Evolutionary conservation across 129 eudicot species (phyloP).

Genomic region (Flaveria bidentis): DNA sequence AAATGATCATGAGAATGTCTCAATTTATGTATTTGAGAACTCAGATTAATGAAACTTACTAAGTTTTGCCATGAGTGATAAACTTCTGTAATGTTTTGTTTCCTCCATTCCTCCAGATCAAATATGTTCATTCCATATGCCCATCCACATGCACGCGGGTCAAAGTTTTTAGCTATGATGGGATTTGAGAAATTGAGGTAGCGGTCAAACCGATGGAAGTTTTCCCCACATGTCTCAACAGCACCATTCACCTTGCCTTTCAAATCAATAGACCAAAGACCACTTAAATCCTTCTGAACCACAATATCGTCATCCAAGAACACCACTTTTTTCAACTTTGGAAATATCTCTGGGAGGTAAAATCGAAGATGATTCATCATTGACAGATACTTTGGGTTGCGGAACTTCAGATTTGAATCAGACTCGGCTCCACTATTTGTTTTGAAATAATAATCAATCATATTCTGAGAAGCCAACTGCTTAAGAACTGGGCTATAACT

Average conservation of each 20-base stretch:
- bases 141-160: constrained; percentile 63
- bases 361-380: constrained; percentile 86
- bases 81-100: constrained; percentile 76
- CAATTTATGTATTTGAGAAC: not conserved
- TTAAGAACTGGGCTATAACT: constrained; percentile 86
- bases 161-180: constrained; percentile 62
- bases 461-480: constrained; percentile 66
- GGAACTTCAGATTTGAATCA: constrained; percentile 66
- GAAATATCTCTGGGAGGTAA: constrained; percentile 81
- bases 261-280: constrained; percentile 69
- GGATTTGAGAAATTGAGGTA: constrained; percentile 86
- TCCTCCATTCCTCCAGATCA: constrained; percentile 76
- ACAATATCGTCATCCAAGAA: constrained; percentile 92
- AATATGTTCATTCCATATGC: constrained; percentile 55
- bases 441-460: constrained; percentile 77
- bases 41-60: constrained; percentile 40
- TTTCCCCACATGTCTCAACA: constrained; percentile 90
- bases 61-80: constrained; percentile 84
- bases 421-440: constrained; percentile 54
- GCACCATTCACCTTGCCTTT: constrained; percentile 90
- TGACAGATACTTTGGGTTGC: constrained; percentile 85
- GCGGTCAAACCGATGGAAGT: constrained; percentile 82
- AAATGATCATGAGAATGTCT: too few relatives aligned
- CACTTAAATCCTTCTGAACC: constrained; percentile 73
- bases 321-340: constrained; percentile 75